Evolutionary conservation across 176 grass and related monocot genomes (phyloP).

Genomic region (Triticum urartu): DNA sequence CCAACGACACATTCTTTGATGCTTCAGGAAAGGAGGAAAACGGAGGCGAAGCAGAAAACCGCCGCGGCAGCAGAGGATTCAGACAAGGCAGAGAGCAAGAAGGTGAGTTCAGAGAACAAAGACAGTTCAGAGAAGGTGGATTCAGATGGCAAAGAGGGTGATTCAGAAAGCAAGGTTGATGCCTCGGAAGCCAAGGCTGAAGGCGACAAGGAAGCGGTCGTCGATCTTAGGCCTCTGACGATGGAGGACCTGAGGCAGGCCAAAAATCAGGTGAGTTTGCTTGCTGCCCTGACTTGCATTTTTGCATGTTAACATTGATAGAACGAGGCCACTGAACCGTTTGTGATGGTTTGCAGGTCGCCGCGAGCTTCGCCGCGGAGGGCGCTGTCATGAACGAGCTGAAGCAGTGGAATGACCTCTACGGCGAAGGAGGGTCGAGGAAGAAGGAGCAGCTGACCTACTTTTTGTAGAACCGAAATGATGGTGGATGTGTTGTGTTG

Average conservation of each 20-base stretch:
- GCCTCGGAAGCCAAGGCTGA: conserved; percentile 27
- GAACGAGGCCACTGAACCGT: background rate
- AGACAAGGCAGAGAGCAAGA: background rate
- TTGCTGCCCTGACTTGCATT: background rate
- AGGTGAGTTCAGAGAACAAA: conserved; percentile 11
- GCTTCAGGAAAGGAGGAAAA: conserved; percentile 48
- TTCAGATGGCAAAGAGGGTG: conserved; percentile 1
- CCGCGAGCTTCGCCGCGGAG: conserved; percentile 83
- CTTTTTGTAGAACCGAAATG: too few species aligned
- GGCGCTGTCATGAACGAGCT: conserved; percentile 88
- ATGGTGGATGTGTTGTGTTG: too few species aligned
- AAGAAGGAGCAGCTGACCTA: too few species aligned
- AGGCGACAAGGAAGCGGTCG: conserved; percentile 25
- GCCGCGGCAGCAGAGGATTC: background rate
- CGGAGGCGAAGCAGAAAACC: conserved; percentile 31
- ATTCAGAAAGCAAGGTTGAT: conserved; percentile 21
- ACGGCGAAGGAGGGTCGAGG: too few species aligned
- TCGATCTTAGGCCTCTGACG: conserved; percentile 69
- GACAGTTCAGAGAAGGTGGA: background rate
- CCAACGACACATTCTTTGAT: background rate
- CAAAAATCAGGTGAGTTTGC: conserved; percentile 79
- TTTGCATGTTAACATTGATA: background rate
- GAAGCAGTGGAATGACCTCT: conserved; percentile 40
- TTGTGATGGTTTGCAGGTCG: conserved; percentile 7
- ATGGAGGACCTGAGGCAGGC: conserved; percentile 94